A percentile compares a stretch with the other conserved stretches of the same genome.
Conservation (phyloP, 1,284 basidiomycete genomes). For the Ganoderma lucidum region DNA sequence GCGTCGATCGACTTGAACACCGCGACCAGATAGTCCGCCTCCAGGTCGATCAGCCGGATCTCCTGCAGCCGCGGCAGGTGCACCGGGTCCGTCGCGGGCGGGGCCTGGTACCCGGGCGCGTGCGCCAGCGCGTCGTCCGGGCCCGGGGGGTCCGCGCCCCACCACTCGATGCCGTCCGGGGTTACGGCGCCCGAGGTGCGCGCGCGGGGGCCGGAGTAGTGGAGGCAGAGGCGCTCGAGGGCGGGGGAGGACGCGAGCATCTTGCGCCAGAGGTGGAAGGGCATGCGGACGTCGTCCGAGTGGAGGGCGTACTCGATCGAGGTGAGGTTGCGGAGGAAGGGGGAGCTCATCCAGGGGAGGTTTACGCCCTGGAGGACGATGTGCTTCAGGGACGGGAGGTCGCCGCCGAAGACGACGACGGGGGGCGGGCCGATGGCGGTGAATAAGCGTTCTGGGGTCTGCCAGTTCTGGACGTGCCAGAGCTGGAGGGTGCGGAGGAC, state of each 20-base stretch:
- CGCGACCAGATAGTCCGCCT: conserved; percentile 55
- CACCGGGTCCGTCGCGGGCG: conserved; percentile 39
- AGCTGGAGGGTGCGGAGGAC: conserved; percentile 64
- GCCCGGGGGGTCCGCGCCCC: conserved; percentile 27
- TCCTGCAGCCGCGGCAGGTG: conserved; percentile 51
- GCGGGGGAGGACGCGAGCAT: conserved; percentile 58
- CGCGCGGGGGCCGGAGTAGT: conserved; percentile 64
- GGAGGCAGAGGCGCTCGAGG: conserved; percentile 56
- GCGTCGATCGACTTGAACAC: conserved; percentile 53
- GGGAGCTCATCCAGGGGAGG: conserved; percentile 61
- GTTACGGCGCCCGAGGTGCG: conserved; percentile 40
- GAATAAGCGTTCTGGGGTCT: conserved; percentile 50
- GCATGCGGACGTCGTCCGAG: conserved; percentile 61
- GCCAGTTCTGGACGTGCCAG: conserved; percentile 68
- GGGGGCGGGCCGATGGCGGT: conserved; percentile 63
- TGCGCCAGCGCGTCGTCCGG: conserved; percentile 15
- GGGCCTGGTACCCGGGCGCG: conserved; percentile 28
- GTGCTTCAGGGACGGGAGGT: conserved; percentile 56
- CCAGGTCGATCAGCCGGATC: conserved; percentile 60
- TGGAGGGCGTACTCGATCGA: conserved; percentile 67
- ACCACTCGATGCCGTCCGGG: conserved; percentile 32
- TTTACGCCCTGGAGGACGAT: conserved; percentile 70
- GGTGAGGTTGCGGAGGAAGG: conserved; percentile 58
- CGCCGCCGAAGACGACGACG: conserved; percentile 60
- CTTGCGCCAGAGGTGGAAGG: conserved; percentile 57